phyloP scores from a whole-genome alignment of 2,329 filamentous ascomycete species.

The Aspergillus proliferans region DNA sequence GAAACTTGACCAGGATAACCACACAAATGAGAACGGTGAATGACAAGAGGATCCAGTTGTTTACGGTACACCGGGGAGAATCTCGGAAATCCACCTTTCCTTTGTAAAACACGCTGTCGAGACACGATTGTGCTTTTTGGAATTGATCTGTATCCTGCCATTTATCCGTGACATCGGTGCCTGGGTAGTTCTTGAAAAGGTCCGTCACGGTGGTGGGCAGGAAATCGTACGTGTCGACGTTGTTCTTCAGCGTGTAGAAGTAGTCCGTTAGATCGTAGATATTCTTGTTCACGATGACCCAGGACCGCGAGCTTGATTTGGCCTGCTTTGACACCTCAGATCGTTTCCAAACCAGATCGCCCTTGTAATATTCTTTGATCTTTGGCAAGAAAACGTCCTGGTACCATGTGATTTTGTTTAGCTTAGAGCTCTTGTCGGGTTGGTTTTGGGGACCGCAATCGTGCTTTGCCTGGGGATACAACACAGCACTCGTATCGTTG shows the following conservation, averaged over 20 bases:
- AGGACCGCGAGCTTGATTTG: slow-evolving; percentile 60
- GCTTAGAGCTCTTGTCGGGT: slow-evolving; percentile 49
- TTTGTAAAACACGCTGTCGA: slow-evolving; percentile 75
- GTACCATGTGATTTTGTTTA: slow-evolving; percentile 72
- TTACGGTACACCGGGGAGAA: slow-evolving; percentile 68
- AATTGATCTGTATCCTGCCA: slow-evolving; percentile 53
- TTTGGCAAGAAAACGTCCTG: slow-evolving; percentile 63
- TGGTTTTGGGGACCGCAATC: slow-evolving; percentile 59
- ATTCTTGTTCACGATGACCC: slow-evolving; percentile 69
- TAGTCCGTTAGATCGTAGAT: slow-evolving; percentile 93
- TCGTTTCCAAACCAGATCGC: slow-evolving; percentile 68
- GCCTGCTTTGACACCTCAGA: slow-evolving; percentile 60
- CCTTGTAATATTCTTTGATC: slow-evolving; percentile 82
- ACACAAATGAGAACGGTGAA: slow-evolving; percentile 78
- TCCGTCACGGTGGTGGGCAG: slow-evolving; percentile 62
- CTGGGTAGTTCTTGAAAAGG: slow-evolving; percentile 67
- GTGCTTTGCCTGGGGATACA: slow-evolving; percentile 57
- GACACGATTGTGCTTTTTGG: slow-evolving; percentile 66
- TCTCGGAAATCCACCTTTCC: slow-evolving; percentile 82
- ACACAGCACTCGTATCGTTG: slow-evolving; percentile 58
- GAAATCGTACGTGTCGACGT: slow-evolving; percentile 59
- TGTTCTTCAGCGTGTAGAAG: slow-evolving; percentile 66
- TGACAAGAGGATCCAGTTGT: slow-evolving; percentile 82
- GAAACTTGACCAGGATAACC: slow-evolving; percentile 81
- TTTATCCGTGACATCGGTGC: slow-evolving; percentile 65